Evolutionary conservation across 225 moss, liverwort and hornwort species (phyloP), one percentile per base, ranked within the genome.

Genomic region (Pleurozium schreberi): DNA sequence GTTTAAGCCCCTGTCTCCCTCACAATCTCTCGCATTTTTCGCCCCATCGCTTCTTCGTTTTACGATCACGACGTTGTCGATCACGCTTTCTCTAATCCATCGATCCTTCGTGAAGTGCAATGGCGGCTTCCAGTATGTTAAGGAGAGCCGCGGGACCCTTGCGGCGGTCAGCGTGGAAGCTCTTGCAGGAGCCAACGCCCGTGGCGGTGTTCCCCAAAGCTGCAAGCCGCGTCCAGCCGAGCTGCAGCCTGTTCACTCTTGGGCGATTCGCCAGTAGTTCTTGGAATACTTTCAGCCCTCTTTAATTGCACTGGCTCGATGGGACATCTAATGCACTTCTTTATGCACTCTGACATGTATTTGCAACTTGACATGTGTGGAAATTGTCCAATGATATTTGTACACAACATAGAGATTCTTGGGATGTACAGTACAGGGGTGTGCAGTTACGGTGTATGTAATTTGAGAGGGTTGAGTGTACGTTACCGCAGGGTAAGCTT

Each of bases 111-210:
- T 43, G 64, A 57, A 42, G 27, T 81, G 75, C 50, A 34, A 93
- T 92, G 93, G 94, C 91, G 68, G 88, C 89, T 58, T 53, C 89
- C 2, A 58, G 79, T 64, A 84, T 95, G 64, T 84, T 83, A 84
- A 87, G 91, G 71, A 89, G 87, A 85, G 93, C 89, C 21, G 93
- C 89, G 14, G 92, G 92, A 8, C 88, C 91, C 71, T 61, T 92
- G 85, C 88, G 92, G 40, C 80, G 93, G 64, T 82, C 87, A 61
- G 87, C 93, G n/a, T 89, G 88, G 81, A 90, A 67, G 80, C 73
- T 92, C 79, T 38, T 94, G 91, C 85, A 74, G 90, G 92, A 87
- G 79, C 90, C 94, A 10, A 62, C 53, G 42, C 91, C 80, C 7
- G 47, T 75, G 89, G 79, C 83, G 17, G 49, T 88, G 40, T 57